phyloP scores from a whole-genome alignment of 2,329 filamentous ascomycete species.

The Fusarium pseudograminearum region DNA sequence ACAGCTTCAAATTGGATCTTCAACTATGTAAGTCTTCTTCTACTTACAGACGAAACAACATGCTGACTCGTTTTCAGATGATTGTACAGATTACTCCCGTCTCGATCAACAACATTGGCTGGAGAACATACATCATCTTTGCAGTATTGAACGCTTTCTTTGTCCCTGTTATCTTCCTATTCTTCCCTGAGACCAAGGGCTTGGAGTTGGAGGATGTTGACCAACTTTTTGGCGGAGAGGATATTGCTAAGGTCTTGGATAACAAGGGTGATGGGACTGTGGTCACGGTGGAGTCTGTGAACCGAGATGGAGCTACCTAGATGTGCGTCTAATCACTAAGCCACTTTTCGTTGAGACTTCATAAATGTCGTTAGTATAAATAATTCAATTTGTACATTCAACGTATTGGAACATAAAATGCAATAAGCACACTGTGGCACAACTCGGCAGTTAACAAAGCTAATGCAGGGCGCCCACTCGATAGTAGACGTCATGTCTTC shows the following conservation, averaged over 20 bases:
- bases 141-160: constrained; percentile 54
- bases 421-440: too few species aligned
- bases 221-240: constrained; percentile 34
- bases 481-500: background rate
- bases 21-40: constrained; percentile 47
- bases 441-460: background rate
- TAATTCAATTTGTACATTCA: too few species aligned
- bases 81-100: constrained; percentile 41
- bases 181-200: constrained; percentile 62
- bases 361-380: background rate
- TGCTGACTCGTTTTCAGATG: constrained; percentile 1
- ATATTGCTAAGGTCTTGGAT: constrained; percentile 26
- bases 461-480: accelerated
- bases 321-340: background rate
- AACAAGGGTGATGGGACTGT: constrained; percentile 26
- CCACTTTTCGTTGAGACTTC: background rate
- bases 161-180: constrained; percentile 54
- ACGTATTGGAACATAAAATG: background rate
- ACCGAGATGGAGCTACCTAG: background rate
- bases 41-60: accelerated
- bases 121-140: constrained; percentile 64
- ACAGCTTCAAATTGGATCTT: constrained; percentile 53
- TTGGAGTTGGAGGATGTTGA: constrained; percentile 63
- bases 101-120: constrained; percentile 56
- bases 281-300: constrained; percentile 24